Evolutionary conservation across 2,329 filamentous ascomycete species (phyloP).

Genomic region (Neurospora crassa): DNA sequence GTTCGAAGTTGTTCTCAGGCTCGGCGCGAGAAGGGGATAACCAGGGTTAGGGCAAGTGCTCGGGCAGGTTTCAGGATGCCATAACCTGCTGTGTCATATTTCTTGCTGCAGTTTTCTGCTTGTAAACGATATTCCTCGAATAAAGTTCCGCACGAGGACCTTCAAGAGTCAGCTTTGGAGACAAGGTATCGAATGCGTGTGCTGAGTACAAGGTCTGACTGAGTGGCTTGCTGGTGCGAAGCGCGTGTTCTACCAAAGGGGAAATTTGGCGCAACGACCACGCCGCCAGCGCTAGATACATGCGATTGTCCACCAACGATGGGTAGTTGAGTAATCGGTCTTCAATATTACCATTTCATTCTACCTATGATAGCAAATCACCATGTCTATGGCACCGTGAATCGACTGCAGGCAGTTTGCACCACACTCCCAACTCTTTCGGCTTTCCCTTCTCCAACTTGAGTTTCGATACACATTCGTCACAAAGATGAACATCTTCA

Average conservation of each 20-base stretch:
- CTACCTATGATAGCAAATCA: too few species aligned
- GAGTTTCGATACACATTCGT: not conserved
- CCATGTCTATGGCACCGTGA: too few species aligned
- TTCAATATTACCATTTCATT: too few species aligned
- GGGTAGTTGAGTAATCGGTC: too few species aligned
- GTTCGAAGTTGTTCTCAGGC: not conserved
- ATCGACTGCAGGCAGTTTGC: too few species aligned
- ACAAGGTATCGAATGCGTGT: not conserved
- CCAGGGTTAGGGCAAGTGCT: not conserved
- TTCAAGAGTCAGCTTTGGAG: too few species aligned
- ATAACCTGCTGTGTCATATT: not conserved
- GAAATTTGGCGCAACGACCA: not conserved
- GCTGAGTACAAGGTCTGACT: not conserved
- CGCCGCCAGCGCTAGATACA: not conserved
- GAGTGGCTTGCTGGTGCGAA: not conserved
- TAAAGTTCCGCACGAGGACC: too few species aligned
- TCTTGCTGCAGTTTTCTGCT: too few species aligned
- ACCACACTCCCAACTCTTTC: not conserved
- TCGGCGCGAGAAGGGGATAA: not conserved
- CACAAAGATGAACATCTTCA: not conserved
- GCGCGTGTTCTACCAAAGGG: not conserved
- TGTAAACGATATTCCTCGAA: too few species aligned
- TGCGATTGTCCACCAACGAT: not conserved
- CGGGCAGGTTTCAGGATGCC: not conserved
- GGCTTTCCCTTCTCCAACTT: not conserved